Evolutionary conservation across 2,329 filamentous ascomycete species (phyloP), one percentile per base, ranked within the genome.

Genomic region (Hawksworthiomyces lignivorus): DNA sequence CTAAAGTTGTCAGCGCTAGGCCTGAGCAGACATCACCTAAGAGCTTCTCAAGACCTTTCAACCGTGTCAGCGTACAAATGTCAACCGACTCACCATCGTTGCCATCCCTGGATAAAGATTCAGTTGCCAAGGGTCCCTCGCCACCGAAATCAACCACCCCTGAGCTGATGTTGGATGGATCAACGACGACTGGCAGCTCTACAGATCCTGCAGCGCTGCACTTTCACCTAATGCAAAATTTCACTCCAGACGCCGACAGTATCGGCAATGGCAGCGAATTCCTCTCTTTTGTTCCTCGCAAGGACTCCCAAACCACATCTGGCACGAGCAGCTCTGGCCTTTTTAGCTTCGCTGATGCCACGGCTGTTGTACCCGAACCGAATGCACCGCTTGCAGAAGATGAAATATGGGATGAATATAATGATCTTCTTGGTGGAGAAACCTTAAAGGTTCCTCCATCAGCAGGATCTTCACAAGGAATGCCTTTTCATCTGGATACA

Each of bases 371-470:
- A 18, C 83, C 84, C 1, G 64, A 68, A 4, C 69, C 76, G 2
- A 69, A 68, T 33, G 77, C 79, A 4, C 80, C 77, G 0, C 71
- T 82, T 4, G 77, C 68, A 1, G 85, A 94, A 50, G 90, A 96
- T 53, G 90, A 96, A 56, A 75, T 95, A 2, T 97, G 90, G 90
- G 82, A 89, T 39, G 90, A 94, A 61, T 96, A 94, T 56, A 82
- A 97, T 50, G 90, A 96, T 53, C 67, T 96, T 11, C 75, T 96
- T 41, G 84, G 85, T 39, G 81, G 86, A 10, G 72, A 70, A 9
- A 57, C 58, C 1, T 44, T 55, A 24, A 65, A 67, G 48, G 62
- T 62, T 2, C 69, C 70, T 3, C 62, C 63, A 2, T 78, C 76
- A 1, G 64, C 71, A 5, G 72, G 70, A 1, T 78, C 75, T 1